phyloP scores from a whole-genome alignment of 2,329 filamentous ascomycete genomes.

The Alternaria dauci region DNA sequence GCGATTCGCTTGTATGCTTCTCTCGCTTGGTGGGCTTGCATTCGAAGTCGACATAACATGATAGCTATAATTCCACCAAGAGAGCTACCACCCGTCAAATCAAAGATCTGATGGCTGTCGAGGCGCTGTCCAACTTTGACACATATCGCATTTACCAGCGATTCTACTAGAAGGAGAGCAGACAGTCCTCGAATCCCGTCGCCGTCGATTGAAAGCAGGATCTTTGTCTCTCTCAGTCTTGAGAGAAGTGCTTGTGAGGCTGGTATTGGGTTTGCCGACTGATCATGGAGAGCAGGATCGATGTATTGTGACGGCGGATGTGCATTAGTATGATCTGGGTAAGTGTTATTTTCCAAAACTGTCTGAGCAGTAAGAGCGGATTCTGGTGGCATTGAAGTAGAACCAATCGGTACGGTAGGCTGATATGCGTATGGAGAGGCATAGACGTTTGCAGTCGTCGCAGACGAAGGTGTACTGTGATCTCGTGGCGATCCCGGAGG shows the following conservation, averaged over 20 bases:
- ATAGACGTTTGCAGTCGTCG: conserved; percentile 11
- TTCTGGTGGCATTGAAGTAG: not conserved
- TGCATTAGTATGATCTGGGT: not conserved
- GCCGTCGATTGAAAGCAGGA: conserved; percentile 45
- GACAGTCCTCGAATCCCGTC: conserved; percentile 45
- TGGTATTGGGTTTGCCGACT: conserved; percentile 10
- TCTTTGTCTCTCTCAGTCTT: conserved; percentile 38
- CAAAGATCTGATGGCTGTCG: conserved; percentile 43
- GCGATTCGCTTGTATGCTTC: conserved; percentile 41
- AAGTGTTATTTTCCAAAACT: not conserved
- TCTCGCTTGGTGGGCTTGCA: conserved; percentile 40
- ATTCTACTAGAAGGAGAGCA: conserved; percentile 40
- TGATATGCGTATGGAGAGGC: conserved; percentile 23
- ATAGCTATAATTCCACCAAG: conserved; percentile 41
- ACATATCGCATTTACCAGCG: conserved; percentile 44
- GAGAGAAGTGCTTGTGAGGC: conserved; percentile 18
- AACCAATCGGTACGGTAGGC: not conserved
- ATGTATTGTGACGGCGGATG: conserved; percentile 6
- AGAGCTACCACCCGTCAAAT: conserved; percentile 41
- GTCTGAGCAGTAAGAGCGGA: not conserved
- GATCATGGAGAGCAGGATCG: conserved; percentile 7
- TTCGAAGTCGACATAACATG: conserved; percentile 41
- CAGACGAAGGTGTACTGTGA: conserved; percentile 6
- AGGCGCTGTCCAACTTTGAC: conserved; percentile 34
- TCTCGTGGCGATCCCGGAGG: conserved; percentile 8